These are phyloP conservation scores for Metrosideros polymorpha DNA, from an alignment of 441 rosid species.

Conservation along the genomic window DNA sequence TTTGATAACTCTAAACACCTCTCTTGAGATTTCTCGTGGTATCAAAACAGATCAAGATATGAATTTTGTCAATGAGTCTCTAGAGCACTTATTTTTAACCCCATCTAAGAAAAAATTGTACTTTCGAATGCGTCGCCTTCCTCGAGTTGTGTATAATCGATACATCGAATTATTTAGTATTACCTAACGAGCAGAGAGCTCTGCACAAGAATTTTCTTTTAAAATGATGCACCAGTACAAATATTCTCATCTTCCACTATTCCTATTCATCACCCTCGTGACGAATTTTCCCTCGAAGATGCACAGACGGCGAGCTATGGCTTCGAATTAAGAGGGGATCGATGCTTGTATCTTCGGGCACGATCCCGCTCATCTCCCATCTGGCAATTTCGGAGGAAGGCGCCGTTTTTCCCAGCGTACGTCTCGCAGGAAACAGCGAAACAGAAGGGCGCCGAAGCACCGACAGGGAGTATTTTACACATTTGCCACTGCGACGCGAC, in stretches of 20 bases:
- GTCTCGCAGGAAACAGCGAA: background rate
- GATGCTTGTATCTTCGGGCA: background rate
- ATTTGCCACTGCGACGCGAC: background rate
- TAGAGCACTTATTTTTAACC: background rate
- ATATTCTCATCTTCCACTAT: too few relatives aligned
- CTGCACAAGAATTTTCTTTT: too few relatives aligned
- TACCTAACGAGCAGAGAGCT: too few relatives aligned
- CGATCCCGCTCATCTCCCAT: background rate
- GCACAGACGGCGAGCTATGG: background rate
- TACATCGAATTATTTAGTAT: too few relatives aligned
- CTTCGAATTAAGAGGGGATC: background rate
- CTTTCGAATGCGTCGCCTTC: background rate
- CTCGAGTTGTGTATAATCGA: too few relatives aligned
- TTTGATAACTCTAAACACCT: too few relatives aligned
- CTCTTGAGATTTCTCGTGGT: too few relatives aligned
- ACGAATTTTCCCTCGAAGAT: too few relatives aligned
- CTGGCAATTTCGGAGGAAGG: background rate
- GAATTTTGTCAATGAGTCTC: background rate
- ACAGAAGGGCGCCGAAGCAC: background rate
- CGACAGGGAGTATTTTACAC: background rate
- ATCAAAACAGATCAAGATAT: too few relatives aligned
- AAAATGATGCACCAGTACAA: too few relatives aligned
- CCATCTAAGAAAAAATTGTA: background rate
- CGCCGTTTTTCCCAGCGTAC: background rate
- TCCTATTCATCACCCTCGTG: too few relatives aligned